Evolutionary conservation across 345 rosid genomes (phyloP), one percentile per base, ranked within the genome.

Genomic region (Clarkia xantiana): DNA sequence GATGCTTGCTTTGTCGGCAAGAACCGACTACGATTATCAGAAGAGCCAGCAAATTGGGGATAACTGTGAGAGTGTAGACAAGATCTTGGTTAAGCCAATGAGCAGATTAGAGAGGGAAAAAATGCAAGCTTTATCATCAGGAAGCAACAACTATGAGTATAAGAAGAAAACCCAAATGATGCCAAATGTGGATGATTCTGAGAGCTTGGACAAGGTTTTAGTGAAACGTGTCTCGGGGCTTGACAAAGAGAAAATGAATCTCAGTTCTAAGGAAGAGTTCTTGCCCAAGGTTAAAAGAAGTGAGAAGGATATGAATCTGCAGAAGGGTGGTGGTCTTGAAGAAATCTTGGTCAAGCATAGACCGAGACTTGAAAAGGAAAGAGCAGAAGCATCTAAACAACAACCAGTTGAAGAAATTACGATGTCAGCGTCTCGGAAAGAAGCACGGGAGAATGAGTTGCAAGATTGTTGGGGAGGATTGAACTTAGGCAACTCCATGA

Each of bases 381-480:
- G 81, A 60, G 42, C 65, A 48, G 75, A 22, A 22, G 3, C 57
- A 9, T 60, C 55, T 12, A 58, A 56, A 9, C 58, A 56, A 40
- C 54, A 68, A 47, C 46, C 65, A 17, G 69, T 45, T 45, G 76
- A 63, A 14, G 63, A 44, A 42, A 55, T 38, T 45, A 67, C 63
- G 51, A 36, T 52, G 6, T 55, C 59, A 1, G 61, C 62, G 18
- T 57, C 74, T 13, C 87, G 96, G 17, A 81, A 66, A 75, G 71
- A 77, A 71, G 82, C 76, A 43, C 75, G 83, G 59, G 87, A 81
- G 9, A 81, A 63, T 65, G 98, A 91, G 71, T 60, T 91, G 72
- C 78, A 68, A 61, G 94, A 80, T 69, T 74, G 82, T 58, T 82
- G 96, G 96, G 94, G 89, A 62, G 98, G 96, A 44, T 56, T 91